Evolutionary conservation across 257 asterid species (phyloP).

Genomic region (Gynochthodes officinalis): DNA sequence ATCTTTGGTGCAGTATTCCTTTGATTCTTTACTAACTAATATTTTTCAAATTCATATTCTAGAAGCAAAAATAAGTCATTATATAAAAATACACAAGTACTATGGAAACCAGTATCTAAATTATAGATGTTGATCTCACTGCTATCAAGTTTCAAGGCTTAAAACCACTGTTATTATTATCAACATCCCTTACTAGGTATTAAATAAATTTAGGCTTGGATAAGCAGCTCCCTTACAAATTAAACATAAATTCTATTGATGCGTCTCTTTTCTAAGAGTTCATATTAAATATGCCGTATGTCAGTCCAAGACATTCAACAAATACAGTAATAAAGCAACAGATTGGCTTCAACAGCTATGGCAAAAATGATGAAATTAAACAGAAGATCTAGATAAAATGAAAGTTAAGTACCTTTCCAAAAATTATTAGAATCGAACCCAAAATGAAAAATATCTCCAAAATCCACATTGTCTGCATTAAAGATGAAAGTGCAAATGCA

Average conservation of each 20-base stretch:
- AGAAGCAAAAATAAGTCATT: background rate
- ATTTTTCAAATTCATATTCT: background rate
- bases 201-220: background rate
- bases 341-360: background rate
- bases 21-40: background rate
- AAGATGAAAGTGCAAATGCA: background rate
- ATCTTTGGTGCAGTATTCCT: background rate
- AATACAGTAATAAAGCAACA: background rate
- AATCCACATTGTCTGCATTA: constrained; percentile 26
- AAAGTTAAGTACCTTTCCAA: constrained; percentile 18
- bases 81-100: too few species aligned
- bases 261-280: background rate
- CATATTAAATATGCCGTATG: too few species aligned
- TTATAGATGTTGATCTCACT: background rate
- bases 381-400: background rate
- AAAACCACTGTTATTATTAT: background rate
- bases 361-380: background rate
- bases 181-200: background rate
- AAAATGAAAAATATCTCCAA: constrained; percentile 18
- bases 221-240: background rate
- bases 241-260: background rate
- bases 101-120: background rate
- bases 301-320: background rate
- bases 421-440: constrained; percentile 20
- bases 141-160: background rate